Conservation (phyloP, 225 moss, liverwort and hornwort species). For the Asterella californica region DNA sequence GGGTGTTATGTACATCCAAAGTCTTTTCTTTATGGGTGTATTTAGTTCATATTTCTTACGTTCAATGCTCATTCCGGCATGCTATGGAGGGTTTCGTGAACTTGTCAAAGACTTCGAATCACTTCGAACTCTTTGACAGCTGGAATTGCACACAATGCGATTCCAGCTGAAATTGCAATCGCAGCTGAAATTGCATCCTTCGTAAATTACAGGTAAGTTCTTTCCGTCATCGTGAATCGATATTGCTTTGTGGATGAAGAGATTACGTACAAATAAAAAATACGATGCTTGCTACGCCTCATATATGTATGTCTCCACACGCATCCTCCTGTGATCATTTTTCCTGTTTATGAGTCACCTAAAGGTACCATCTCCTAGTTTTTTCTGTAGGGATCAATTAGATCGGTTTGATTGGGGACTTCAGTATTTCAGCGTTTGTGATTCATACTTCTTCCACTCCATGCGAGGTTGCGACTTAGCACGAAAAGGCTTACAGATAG, state of each 20-base stretch:
- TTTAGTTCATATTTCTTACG: too few species aligned
- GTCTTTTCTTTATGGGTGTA: too few species aligned
- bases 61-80: not conserved
- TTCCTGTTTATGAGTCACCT: not conserved
- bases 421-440: not conserved
- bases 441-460: slow-evolving; percentile 8
- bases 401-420: not conserved
- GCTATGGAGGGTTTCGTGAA: not conserved
- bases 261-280: too few species aligned
- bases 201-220: slow-evolving; percentile 65
- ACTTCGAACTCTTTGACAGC: too few species aligned
- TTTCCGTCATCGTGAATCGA: too few species aligned
- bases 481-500: slow-evolving; percentile 66
- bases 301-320: too few species aligned
- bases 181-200: slow-evolving; percentile 57
- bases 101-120: slow-evolving; percentile 31
- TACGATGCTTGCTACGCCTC: too few species aligned
- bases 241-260: too few species aligned
- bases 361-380: not conserved
- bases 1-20: too few species aligned
- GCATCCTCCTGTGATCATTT: not conserved
- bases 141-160: too few species aligned
- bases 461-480: slow-evolving; percentile 68
- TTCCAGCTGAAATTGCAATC: slow-evolving; percentile 56
- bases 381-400: not conserved